phyloP scores from a whole-genome alignment of 2,329 filamentous ascomycete genomes.

The Calonectria henricotiae region DNA sequence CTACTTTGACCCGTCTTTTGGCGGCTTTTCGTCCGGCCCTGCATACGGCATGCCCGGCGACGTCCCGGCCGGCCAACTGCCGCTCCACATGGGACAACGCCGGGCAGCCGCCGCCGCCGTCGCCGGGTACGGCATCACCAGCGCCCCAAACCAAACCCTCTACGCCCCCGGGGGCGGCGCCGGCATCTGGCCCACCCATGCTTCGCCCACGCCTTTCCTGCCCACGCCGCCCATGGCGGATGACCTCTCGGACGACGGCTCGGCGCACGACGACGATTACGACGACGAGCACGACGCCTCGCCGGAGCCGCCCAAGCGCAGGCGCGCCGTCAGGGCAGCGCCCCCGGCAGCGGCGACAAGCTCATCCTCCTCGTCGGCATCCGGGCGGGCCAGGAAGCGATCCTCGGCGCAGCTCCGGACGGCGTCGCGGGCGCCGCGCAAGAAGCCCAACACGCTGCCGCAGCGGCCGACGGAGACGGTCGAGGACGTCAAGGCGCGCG shows the following conservation, averaged over 20 bases:
- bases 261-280: conserved; percentile 37
- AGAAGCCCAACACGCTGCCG: conserved; percentile 47
- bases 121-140: conserved; percentile 46
- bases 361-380: not conserved
- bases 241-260: conserved; percentile 44
- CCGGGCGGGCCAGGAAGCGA: conserved; percentile 38
- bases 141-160: conserved; percentile 36
- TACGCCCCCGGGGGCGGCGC: conserved; percentile 37
- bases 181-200: conserved; percentile 47
- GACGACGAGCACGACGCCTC: conserved; percentile 21
- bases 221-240: conserved; percentile 50
- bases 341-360: not conserved
- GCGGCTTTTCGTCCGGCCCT: conserved; percentile 43
- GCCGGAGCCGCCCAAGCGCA: conserved; percentile 41
- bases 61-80: conserved; percentile 45
- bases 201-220: conserved; percentile 48
- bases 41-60: conserved; percentile 30
- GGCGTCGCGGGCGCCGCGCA: conserved; percentile 48
- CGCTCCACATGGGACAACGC: conserved; percentile 38
- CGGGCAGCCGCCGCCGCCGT: conserved; percentile 43
- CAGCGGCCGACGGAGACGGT: conserved; percentile 47
- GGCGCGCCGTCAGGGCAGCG: conserved; percentile 31
- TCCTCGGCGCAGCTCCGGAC: conserved; percentile 49
- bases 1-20: conserved; percentile 49
- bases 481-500: conserved; percentile 52